Percentiles rank a stretch among this genome's conserved stretches.
phyloP scores from a whole-genome alignment of 2,329 filamentous ascomycete species.

The Nothopassalora personata region DNA sequence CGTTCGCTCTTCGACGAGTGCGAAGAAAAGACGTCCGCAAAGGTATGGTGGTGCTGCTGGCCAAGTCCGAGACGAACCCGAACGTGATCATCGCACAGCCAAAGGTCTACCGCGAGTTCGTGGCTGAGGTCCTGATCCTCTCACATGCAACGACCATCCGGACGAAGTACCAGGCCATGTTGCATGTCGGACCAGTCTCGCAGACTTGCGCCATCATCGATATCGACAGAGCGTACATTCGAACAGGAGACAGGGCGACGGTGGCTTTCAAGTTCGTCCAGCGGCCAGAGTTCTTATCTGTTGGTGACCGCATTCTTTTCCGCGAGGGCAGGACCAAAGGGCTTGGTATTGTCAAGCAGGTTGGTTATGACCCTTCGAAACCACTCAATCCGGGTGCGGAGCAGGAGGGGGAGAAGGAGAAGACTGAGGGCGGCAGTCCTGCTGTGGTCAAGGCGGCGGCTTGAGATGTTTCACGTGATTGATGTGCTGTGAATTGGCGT shows the following conservation, averaged over 20 bases:
- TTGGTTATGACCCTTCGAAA: slow-evolving; percentile 71
- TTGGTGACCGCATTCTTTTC: slow-evolving; percentile 86
- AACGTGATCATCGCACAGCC: slow-evolving; percentile 40
- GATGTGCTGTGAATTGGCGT: neutral
- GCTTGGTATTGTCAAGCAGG: slow-evolving; percentile 83
- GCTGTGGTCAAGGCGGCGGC: slow-evolving; percentile 4
- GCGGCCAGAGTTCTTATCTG: slow-evolving; percentile 82
- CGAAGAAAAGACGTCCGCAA: slow-evolving; percentile 90
- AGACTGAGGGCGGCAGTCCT: slow-evolving; percentile 5
- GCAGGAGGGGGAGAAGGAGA: slow-evolving; percentile 22
- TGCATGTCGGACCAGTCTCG: slow-evolving; percentile 89
- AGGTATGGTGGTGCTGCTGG: slow-evolving; percentile 93
- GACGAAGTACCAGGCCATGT: slow-evolving; percentile 94
- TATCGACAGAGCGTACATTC: slow-evolving; percentile 90
- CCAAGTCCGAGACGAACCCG: slow-evolving; percentile 58
- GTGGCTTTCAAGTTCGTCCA: slow-evolving; percentile 96
- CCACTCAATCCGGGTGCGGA: slow-evolving; percentile 39
- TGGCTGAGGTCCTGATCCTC: slow-evolving; percentile 79
- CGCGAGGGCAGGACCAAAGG: slow-evolving; percentile 93
- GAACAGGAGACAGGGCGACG: slow-evolving; percentile 86
- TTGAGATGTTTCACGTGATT: slow-evolving; percentile 1
- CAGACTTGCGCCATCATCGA: slow-evolving; percentile 98
- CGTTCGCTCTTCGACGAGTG: slow-evolving; percentile 82
- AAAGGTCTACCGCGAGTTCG: slow-evolving; percentile 48
- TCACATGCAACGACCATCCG: slow-evolving; percentile 97